phyloP scores from a whole-genome alignment of 2,329 filamentous ascomycete species.

The Keithomyces neogunnii region DNA sequence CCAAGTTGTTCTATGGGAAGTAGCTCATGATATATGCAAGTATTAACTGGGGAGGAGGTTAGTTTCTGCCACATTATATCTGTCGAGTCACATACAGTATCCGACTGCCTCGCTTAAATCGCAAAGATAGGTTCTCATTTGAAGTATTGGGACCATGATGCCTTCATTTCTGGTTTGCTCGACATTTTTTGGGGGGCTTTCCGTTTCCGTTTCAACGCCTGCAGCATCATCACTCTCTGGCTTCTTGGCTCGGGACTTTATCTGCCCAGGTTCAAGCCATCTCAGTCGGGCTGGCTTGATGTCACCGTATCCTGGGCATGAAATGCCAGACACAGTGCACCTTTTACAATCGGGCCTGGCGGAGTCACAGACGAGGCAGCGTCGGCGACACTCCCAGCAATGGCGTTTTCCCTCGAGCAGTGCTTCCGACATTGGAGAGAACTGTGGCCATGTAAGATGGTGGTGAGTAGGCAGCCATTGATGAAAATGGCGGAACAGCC shows the following conservation, averaged over 20 bases:
- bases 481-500: too few species aligned
- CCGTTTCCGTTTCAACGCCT: too few species aligned
- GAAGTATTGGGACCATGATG: constrained; percentile 1
- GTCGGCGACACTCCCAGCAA: constrained; percentile 33
- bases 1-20: constrained; percentile 14
- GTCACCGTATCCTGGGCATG: constrained; percentile 29
- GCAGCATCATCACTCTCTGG: constrained; percentile 3
- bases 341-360: constrained; percentile 24
- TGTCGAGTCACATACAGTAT: constrained; percentile 8
- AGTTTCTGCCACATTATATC: background rate
- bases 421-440: too few species aligned
- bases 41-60: constrained; percentile 2
- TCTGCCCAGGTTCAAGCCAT: constrained; percentile 27
- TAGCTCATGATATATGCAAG: constrained; percentile 9
- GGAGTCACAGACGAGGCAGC: constrained; percentile 28
- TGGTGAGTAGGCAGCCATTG: too few species aligned
- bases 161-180: background rate
- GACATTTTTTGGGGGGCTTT: too few species aligned
- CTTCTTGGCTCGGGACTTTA: constrained; percentile 20
- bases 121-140: constrained; percentile 7
- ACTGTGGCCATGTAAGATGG: too few species aligned
- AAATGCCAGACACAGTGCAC: constrained; percentile 19
- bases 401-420: constrained; percentile 12
- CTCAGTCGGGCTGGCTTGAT: constrained; percentile 21
- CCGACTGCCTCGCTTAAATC: constrained; percentile 7